These are phyloP conservation scores for Penicillium janthinellum DNA, from an alignment of 2,329 filamentous ascomycete genomes.

Conservation along the genomic window DNA sequence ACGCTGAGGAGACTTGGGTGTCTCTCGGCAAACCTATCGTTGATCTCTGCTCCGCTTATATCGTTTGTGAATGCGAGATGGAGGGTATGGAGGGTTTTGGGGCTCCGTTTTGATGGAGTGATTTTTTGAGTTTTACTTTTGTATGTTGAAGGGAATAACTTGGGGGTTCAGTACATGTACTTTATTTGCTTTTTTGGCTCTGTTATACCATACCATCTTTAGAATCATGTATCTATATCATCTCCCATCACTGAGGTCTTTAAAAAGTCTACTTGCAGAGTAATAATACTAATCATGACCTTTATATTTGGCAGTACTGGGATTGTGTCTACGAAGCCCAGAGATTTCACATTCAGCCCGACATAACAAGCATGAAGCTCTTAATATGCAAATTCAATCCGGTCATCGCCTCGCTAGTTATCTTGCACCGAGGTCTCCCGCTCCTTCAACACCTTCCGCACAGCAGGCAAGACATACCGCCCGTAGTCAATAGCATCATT, in stretches of 20 bases:
- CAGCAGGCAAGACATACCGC: slow-evolving; percentile 56
- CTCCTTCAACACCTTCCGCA: slow-evolving; percentile 37
- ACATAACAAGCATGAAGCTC: neutral
- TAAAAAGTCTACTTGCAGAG: neutral
- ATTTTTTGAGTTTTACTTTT: neutral
- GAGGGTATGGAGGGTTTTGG: neutral
- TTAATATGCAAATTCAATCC: neutral
- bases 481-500: slow-evolving; percentile 64
- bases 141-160: neutral
- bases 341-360: too few species aligned
- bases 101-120: neutral
- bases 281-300: neutral
- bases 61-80: slow-evolving; percentile 22
- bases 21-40: slow-evolving; percentile 9
- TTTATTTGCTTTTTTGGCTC: neutral
- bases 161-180: neutral
- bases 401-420: neutral
- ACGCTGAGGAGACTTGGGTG: slow-evolving; percentile 17
- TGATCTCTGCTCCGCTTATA: slow-evolving; percentile 20
- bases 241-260: neutral
- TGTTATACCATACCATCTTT: neutral
- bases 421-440: neutral
- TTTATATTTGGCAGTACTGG: too few species aligned
- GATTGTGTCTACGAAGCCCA: too few species aligned
- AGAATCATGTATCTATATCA: slow-evolving; percentile 5